Percentiles rank a stretch among this genome's conserved stretches.
Conservation (phyloP, 2,329 filamentous ascomycete species). For the Arthrinium phaeospermum region DNA sequence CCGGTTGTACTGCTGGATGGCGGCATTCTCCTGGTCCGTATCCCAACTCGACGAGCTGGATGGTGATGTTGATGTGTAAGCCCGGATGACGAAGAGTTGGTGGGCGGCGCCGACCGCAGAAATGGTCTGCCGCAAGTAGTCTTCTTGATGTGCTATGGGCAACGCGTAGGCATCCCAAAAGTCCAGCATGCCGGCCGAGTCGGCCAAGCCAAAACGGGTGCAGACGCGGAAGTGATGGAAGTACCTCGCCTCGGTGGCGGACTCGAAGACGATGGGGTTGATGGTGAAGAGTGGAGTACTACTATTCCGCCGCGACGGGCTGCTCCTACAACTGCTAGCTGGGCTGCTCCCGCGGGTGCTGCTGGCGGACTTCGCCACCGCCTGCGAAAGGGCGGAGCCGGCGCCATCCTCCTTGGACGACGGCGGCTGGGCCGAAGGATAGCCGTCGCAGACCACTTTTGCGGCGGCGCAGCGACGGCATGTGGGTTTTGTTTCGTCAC, state of each 20-base stretch:
- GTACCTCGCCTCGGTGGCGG: constrained; percentile 10
- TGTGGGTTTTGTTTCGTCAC: not conserved
- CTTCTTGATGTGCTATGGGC: not conserved
- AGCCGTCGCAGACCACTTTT: not conserved
- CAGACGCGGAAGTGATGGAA: constrained; percentile 16
- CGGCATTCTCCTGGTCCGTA: constrained; percentile 5
- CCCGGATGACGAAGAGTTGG: constrained; percentile 10
- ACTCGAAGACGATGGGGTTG: constrained; percentile 7
- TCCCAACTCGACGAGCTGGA: not conserved
- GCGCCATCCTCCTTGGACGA: not conserved
- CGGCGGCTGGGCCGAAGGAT: not conserved
- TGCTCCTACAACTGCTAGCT: not conserved
- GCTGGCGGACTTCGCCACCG: not conserved
- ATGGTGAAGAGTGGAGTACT: constrained; percentile 2
- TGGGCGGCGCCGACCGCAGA: constrained; percentile 14
- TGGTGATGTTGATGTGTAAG: not conserved
- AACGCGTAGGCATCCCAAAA: constrained; percentile 8
- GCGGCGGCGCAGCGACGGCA: constrained; percentile 12
- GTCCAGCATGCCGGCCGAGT: constrained; percentile 5
- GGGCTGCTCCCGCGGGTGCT: not conserved
- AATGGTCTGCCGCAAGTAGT: constrained; percentile 1
- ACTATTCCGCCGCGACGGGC: constrained; percentile 2
- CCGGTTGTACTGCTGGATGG: constrained; percentile 15
- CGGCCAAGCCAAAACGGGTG: constrained; percentile 3
- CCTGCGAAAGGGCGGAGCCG: not conserved